Evolutionary conservation across 345 rosid species (phyloP).

Genomic region (Gossypium australe): DNA sequence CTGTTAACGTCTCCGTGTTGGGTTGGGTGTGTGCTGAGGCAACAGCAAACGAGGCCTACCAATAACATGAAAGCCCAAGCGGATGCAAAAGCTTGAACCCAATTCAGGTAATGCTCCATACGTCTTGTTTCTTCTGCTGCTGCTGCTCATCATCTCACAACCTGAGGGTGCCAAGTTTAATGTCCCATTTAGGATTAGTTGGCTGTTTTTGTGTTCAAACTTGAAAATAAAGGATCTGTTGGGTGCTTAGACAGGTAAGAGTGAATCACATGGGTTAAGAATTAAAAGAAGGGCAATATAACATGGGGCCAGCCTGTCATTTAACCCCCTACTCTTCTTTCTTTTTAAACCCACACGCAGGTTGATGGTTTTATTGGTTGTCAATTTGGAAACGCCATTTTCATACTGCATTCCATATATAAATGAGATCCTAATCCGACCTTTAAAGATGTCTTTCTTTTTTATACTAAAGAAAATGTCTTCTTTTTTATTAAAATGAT

Average conservation of each 20-base stretch:
- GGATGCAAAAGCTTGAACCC: conserved; percentile 63
- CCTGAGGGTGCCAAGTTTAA: background rate
- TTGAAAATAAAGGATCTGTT: background rate
- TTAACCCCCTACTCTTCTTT: background rate
- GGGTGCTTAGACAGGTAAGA: background rate
- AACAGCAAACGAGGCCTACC: conserved; percentile 56
- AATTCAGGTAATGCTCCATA: conserved; percentile 51
- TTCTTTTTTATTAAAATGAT: too few relatives aligned
- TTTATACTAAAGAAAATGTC: too few relatives aligned
- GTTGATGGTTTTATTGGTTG: too few relatives aligned
- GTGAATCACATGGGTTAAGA: background rate
- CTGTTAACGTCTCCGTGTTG: conserved; percentile 29
- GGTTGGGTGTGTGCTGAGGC: conserved; percentile 56
- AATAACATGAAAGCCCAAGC: conserved; percentile 62
- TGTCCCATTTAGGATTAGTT: background rate
- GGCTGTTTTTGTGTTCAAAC: background rate
- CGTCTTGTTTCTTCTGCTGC: background rate
- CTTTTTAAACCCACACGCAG: background rate
- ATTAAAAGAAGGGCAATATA: background rate
- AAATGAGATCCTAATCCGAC: too few relatives aligned
- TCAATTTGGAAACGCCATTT: too few relatives aligned
- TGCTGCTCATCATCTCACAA: background rate
- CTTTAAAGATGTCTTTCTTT: too few relatives aligned
- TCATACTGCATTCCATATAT: too few relatives aligned
- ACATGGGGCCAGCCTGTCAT: background rate